Evolutionary conservation across 2,329 filamentous ascomycete genomes (phyloP), one percentile per base, ranked within the genome.

Genomic region (Talaromyces sp.): DNA sequence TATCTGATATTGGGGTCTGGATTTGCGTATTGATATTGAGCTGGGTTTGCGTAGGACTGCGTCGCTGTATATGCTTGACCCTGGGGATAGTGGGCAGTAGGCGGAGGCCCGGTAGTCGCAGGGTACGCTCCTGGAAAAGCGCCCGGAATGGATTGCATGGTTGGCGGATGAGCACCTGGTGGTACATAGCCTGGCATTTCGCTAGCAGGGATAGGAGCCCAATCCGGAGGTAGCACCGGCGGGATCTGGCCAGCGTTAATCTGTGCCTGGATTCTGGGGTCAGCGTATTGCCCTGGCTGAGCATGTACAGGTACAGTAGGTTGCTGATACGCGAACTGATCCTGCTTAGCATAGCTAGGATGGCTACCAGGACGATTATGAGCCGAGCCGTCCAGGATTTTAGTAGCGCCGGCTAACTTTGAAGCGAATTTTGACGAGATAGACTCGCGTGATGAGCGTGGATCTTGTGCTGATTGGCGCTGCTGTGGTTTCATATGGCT

Each of bases 111-210:
- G 15, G 28, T 28, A 35, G 43, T 58, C 28, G 54, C 60, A 36
- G 50, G 56, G 17, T 60, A 59, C 13, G 45, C 56, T 2, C 57
- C 57, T 7, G 59, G 59, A 43, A 60, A 60, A 11, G 59, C 59
- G 15, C 59, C 59, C 35, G 59, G 59, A 22, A 60, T 57, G 10
- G 50, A 43, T 25, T 60, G 58, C 9, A 48, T 43, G 48, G 17
- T 53, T 4, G 46, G 25, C 19, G 63, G 62, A 40, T 70, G 69
- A 19, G 70, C 69, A 1, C 66, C 64, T 11, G 74, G 73, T 33
- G 75, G 73, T n/a, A 76, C 69, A 58, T 72, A 77, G 1, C 72
- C 74, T 13, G 74, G 73, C 22, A 70, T 70, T 63, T 75, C 72
- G 52, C 72, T 72, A 53, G 73, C 73, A 2, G 73, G 73, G 10